Conservation (phyloP, 192 early-diverging fungal species). For the Allomyces macrogynus region DNA sequence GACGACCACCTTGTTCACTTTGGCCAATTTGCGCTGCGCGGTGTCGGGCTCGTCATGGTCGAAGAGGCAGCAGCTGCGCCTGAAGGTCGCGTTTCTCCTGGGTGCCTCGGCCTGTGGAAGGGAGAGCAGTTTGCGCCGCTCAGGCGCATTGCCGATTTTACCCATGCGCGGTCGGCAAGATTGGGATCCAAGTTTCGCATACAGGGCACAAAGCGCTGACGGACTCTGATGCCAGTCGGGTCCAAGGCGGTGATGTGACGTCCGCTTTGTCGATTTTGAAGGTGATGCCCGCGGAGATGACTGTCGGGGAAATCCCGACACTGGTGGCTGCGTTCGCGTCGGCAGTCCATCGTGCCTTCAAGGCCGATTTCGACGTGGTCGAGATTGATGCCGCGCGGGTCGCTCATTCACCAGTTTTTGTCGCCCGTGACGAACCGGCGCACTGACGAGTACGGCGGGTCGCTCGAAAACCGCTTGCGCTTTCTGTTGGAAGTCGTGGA, state of each 20-base stretch:
- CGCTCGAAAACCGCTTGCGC: conserved; percentile 66
- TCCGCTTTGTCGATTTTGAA: conserved; percentile 21
- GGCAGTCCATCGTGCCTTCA: conserved; percentile 45
- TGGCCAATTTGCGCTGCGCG: conserved; percentile 51
- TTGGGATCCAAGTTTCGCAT: conserved; percentile 64
- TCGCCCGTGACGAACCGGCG: conserved; percentile 63
- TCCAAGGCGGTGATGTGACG: too few relatives aligned
- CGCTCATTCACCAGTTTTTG: conserved; percentile 60
- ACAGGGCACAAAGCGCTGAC: conserved; percentile 55
- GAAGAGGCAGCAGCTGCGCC: conserved; percentile 56
- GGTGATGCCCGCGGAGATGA: conserved; percentile 33
- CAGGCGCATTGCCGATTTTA: conserved; percentile 34
- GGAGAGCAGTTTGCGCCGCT: conserved; percentile 51
- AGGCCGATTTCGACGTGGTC: conserved; percentile 74
- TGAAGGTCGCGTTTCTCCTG: conserved; percentile 57
- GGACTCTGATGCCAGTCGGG: conserved; percentile 1
- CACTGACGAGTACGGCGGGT: conserved; percentile 81
- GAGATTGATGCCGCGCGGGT: conserved; percentile 82
- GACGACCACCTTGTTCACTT: conserved; percentile 43
- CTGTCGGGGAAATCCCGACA: conserved; percentile 40
- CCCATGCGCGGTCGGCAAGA: conserved; percentile 31
- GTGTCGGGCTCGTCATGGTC: conserved; percentile 56
- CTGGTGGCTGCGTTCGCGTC: conserved; percentile 38
- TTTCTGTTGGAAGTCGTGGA: conserved; percentile 49
- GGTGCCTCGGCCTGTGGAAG: conserved; percentile 60